phyloP scores from a whole-genome alignment of 2,329 filamentous ascomycete species.

The Alternaria panax region DNA sequence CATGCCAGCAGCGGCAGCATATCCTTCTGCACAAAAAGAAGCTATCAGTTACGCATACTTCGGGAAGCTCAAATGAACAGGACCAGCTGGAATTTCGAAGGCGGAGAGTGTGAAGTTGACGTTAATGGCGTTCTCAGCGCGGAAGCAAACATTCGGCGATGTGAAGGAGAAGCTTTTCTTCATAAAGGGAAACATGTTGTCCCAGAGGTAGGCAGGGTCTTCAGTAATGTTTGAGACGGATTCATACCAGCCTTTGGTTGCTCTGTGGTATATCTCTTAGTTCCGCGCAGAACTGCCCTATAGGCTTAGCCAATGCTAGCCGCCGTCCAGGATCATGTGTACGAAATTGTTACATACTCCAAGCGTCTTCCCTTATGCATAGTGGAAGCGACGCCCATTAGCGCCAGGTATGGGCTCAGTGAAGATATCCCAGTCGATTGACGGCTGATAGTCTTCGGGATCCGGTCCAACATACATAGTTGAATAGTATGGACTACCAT shows the following conservation, averaged over 20 bases:
- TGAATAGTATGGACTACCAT: constrained; percentile 18
- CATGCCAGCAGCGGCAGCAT: constrained; percentile 9
- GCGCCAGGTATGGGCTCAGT: constrained; percentile 31
- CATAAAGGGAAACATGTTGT: constrained; percentile 35
- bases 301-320: not conserved
- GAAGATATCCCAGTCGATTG: constrained; percentile 38
- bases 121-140: constrained; percentile 7
- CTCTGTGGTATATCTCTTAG: constrained; percentile 33
- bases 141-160: constrained; percentile 22
- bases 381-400: constrained; percentile 26
- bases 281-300: constrained; percentile 34
- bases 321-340: not conserved
- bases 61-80: constrained; percentile 16
- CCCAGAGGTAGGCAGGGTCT: constrained; percentile 35
- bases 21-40: constrained; percentile 15
- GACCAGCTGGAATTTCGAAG: constrained; percentile 11
- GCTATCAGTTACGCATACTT: constrained; percentile 18
- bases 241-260: constrained; percentile 18
- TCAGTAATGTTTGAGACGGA: constrained; percentile 27
- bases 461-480: constrained; percentile 18
- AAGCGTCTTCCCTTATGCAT: constrained; percentile 36
- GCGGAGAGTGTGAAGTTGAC: constrained; percentile 16
- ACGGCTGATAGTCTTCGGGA: constrained; percentile 31
- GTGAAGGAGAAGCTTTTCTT: constrained; percentile 39
- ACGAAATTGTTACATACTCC: constrained; percentile 16